Evolutionary conservation across 176 grass and related monocot species (phyloP), one percentile per base, ranked within the genome.

Genomic region (Alopecurus myosuroides): DNA sequence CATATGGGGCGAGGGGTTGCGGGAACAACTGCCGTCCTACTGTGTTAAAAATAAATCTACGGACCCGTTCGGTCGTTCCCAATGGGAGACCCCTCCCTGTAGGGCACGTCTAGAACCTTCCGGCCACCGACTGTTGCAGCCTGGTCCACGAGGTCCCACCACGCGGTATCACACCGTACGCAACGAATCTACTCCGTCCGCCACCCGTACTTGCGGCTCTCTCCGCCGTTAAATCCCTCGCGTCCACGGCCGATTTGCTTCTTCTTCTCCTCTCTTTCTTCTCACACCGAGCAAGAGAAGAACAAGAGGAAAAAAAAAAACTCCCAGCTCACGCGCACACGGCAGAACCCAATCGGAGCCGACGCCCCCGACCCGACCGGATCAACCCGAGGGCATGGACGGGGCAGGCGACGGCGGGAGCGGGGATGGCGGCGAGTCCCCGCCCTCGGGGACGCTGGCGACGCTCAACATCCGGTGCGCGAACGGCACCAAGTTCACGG

Each of bases 401-500:
- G 88, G 81, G 55, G 88, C 78, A 10, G 83, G 64, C 60, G 87
- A 86, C 7, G 84, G 84, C 28, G 83, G 39, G 30, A 76, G 85
- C 55, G 88, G 80, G 14, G 78, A 74, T 23, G 77, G 35, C 14
- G 88, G 37, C 15, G 89, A 78, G 74, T 79, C 79, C 56, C 34
- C 88, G 30, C 79, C 79, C 1, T n/a, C 75, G 34, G 69, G 12
- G 6, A 30, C 66, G 60, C 48, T 14, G 56, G 94, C 87, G 82
- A 70, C 88, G 41, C 87, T 97, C 44, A 72, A 92, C 82, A 97
- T 97, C 70, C 82, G 94, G 49, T 97, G 79, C 79, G 88, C 94
- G 12, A 97, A 94, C 85, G 92, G 94, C 70, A 76, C 88, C 80
- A 97, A 92, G 79, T 94, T 90, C 85, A 94, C 92, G 28, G 89